Evolutionary conservation across 148 eudicot species (phyloP).

Genomic region (Rheum nobile): DNA sequence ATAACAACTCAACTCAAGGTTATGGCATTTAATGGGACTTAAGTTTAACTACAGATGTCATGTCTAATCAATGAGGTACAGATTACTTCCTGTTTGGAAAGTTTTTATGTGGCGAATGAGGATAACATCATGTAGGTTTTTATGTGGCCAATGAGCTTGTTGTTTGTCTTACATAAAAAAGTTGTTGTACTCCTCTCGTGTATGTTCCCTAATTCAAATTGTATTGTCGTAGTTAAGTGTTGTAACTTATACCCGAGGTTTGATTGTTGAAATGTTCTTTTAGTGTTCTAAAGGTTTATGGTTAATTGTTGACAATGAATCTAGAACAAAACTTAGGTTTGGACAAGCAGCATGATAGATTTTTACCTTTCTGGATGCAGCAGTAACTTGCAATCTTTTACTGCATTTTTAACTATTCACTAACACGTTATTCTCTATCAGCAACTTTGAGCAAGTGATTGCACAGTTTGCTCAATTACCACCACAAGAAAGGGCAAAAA

Average conservation of each 20-base stretch:
- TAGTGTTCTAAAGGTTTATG: no score
- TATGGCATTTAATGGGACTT: neutral
- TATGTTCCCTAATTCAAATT: neutral
- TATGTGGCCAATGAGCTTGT: no score
- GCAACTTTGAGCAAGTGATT: constrained; percentile 78
- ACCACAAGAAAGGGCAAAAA: constrained; percentile 61
- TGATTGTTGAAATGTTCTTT: neutral
- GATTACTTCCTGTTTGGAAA: neutral
- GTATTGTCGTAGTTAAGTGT: neutral
- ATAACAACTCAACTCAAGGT: neutral
- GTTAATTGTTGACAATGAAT: neutral
- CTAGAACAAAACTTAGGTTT: neutral
- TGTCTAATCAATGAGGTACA: neutral
- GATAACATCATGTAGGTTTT: neutral
- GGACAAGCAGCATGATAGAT: neutral
- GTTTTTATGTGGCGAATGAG: neutral
- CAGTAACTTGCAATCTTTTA: neutral
- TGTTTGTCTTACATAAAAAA: neutral
- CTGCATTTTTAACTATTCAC: neutral
- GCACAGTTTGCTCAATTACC: constrained; percentile 74
- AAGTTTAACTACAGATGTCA: neutral
- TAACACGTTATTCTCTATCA: constrained; percentile 16
- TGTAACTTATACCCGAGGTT: neutral
- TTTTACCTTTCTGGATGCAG: neutral
- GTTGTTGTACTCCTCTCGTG: neutral